Evolutionary conservation across 148 eudicot species (phyloP).

Genomic region (Pharnaceum exiguum): DNA sequence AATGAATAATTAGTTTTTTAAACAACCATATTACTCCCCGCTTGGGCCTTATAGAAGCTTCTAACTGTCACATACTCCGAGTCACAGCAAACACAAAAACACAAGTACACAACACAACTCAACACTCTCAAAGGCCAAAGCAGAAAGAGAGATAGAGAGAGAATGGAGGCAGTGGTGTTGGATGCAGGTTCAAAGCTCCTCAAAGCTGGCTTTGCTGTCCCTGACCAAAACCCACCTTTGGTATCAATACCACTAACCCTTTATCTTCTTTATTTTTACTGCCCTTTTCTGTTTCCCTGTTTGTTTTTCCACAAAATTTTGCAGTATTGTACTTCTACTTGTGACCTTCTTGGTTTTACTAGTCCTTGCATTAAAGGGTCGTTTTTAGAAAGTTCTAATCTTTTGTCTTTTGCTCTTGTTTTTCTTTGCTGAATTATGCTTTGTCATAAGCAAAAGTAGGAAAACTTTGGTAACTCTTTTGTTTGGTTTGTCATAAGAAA

Average conservation of each 20-base stretch:
- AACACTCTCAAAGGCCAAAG: not conserved
- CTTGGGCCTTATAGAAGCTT: not conserved
- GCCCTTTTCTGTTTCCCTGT: not conserved
- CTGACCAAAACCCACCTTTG: constrained; percentile 78
- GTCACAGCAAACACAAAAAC: no score
- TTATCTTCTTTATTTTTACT: not conserved
- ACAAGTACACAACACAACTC: not conserved
- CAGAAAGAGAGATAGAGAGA: not conserved
- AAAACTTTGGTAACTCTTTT: no score
- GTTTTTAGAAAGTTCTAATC: no score
- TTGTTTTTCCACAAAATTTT: not conserved
- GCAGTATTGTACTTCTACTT: not conserved
- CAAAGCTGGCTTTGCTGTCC: constrained; percentile 83
- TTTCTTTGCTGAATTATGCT: no score
- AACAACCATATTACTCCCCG: not conserved
- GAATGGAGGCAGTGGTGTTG: constrained; percentile 78
- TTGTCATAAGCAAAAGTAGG: no score
- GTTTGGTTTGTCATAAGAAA: no score
- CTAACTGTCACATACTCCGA: constrained; percentile 3
- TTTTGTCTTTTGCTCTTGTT: no score
- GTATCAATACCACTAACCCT: constrained; percentile 24
- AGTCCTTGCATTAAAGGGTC: no score
- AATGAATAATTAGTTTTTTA: no score
- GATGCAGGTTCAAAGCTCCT: constrained; percentile 77
- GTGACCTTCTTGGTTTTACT: not conserved